These are phyloP conservation scores for Ceratocystis variospora DNA, from an alignment of 2,329 filamentous ascomycete species.

Conservation along the genomic window DNA sequence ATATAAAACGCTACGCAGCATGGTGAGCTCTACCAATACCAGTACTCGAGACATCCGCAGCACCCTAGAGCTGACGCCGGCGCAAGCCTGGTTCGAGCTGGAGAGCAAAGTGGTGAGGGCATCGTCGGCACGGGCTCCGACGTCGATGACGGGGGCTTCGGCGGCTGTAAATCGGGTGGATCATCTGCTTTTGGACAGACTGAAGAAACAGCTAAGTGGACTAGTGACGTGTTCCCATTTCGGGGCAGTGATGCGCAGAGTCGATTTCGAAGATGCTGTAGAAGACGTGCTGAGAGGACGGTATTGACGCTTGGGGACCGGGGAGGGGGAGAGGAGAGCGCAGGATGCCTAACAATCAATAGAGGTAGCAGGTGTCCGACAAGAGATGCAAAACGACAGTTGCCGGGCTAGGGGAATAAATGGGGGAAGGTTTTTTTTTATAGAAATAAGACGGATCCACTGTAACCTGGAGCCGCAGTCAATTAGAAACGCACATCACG, in stretches of 20 bases:
- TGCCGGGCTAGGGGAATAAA: neutral
- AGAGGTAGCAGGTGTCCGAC: too few species aligned
- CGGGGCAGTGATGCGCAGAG: slow-evolving; percentile 12
- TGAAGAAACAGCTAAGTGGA: slow-evolving; percentile 12
- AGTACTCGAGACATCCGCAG: neutral
- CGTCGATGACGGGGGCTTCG: neutral
- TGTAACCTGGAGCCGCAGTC: neutral
- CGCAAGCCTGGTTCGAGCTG: slow-evolving; percentile 19
- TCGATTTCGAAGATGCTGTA: slow-evolving; percentile 14
- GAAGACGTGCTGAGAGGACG: slow-evolving; percentile 10
- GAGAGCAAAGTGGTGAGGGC: slow-evolving; percentile 7
- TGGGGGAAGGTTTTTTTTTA: too few species aligned
- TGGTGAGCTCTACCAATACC: slow-evolving; percentile 5
- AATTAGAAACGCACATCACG: neutral
- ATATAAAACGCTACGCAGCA: slow-evolving; percentile 12
- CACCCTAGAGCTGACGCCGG: slow-evolving; percentile 15
- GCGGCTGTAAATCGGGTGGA: neutral
- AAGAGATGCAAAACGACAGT: neutral
- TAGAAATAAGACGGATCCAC: neutral
- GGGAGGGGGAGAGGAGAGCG: too few species aligned
- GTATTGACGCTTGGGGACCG: neutral
- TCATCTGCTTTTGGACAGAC: slow-evolving; percentile 6
- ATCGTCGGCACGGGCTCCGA: neutral
- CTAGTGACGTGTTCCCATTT: slow-evolving; percentile 11
- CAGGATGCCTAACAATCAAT: too few species aligned